These are phyloP conservation scores for Phoma sp. DNA, from an alignment of 2,329 filamentous ascomycete genomes.

Conservation along the genomic window DNA sequence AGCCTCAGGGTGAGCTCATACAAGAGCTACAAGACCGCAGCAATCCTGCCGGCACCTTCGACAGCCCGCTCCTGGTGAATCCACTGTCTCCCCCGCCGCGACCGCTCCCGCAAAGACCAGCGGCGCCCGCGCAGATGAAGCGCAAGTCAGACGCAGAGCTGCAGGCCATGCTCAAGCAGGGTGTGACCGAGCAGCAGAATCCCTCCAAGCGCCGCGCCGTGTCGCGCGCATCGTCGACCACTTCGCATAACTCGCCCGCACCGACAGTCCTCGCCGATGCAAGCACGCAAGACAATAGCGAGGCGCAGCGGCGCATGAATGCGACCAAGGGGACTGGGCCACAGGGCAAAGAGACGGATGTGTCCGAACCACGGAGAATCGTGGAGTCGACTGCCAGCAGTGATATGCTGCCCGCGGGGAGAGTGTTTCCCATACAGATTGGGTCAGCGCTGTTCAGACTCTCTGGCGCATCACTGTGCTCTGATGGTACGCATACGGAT, in stretches of 20 bases:
- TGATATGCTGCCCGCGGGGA: slow-evolving; percentile 69
- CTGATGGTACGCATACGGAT: slow-evolving; percentile 70
- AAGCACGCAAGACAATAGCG: slow-evolving; percentile 21
- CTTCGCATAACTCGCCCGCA: slow-evolving; percentile 33
- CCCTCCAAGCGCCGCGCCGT: slow-evolving; percentile 44
- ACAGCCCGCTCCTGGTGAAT: slow-evolving; percentile 42
- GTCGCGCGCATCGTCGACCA: slow-evolving; percentile 43
- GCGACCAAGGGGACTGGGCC: slow-evolving; percentile 43
- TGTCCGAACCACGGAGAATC: slow-evolving; percentile 42
- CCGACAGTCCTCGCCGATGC: slow-evolving; percentile 24
- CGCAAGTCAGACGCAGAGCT: slow-evolving; percentile 46
- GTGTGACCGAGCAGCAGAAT: slow-evolving; percentile 26
- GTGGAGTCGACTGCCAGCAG: slow-evolving; percentile 33
- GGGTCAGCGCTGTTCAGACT: slow-evolving; percentile 73
- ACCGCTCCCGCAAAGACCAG: slow-evolving; percentile 28
- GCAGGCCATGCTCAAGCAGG: slow-evolving; percentile 38
- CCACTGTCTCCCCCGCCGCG: slow-evolving; percentile 38
- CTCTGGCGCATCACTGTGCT: slow-evolving; percentile 73
- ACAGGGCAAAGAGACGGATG: slow-evolving; percentile 43
- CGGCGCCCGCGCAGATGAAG: slow-evolving; percentile 44
- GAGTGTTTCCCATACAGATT: slow-evolving; percentile 76
- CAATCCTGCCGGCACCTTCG: slow-evolving; percentile 47
- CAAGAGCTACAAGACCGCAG: slow-evolving; percentile 45
- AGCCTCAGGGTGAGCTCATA: slow-evolving; percentile 56
- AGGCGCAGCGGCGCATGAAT: slow-evolving; percentile 33